phyloP scores from a whole-genome alignment of 2,329 filamentous ascomycete species.

The Penicillium brevicompactum region DNA sequence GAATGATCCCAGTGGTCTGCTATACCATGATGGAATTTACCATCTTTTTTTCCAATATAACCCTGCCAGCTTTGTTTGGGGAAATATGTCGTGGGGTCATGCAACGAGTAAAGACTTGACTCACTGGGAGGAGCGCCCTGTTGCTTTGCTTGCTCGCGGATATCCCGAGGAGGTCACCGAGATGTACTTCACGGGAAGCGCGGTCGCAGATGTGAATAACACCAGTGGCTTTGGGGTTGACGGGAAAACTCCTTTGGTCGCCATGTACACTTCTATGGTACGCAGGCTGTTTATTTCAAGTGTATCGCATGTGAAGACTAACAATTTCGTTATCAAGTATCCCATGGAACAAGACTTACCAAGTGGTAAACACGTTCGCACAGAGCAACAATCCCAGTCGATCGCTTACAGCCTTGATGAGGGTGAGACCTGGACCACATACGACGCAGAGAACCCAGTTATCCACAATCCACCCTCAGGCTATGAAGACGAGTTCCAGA shows the following conservation, averaged over 20 bases:
- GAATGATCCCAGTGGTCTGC: conserved; percentile 26
- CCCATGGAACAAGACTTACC: conserved; percentile 20
- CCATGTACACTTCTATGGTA: conserved; percentile 56
- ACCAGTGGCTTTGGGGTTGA: conserved; percentile 67
- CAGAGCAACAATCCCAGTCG: conserved; percentile 54
- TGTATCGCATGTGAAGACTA: background rate
- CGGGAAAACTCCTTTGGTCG: conserved; percentile 64
- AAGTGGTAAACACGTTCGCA: conserved; percentile 23
- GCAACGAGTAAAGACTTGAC: conserved; percentile 43
- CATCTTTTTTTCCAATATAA: conserved; percentile 30
- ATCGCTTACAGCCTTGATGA: conserved; percentile 65
- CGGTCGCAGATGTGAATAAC: conserved; percentile 64
- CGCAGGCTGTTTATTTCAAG: background rate
- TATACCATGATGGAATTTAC: conserved; percentile 20
- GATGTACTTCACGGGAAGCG: conserved; percentile 58
- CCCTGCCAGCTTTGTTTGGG: conserved; percentile 22
- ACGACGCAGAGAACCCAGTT: conserved; percentile 60
- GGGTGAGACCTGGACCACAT: conserved; percentile 64
- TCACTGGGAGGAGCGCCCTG: conserved; percentile 65
- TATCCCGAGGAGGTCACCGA: conserved; percentile 50
- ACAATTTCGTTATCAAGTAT: conserved; percentile 16
- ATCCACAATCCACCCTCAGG: conserved; percentile 51
- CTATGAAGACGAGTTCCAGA: conserved; percentile 44
- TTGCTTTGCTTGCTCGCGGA: conserved; percentile 52
- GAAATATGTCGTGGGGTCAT: conserved; percentile 29